phyloP scores from a whole-genome alignment of 371 early-diverging fungal genomes.

The Mucor circinelloides region DNA sequence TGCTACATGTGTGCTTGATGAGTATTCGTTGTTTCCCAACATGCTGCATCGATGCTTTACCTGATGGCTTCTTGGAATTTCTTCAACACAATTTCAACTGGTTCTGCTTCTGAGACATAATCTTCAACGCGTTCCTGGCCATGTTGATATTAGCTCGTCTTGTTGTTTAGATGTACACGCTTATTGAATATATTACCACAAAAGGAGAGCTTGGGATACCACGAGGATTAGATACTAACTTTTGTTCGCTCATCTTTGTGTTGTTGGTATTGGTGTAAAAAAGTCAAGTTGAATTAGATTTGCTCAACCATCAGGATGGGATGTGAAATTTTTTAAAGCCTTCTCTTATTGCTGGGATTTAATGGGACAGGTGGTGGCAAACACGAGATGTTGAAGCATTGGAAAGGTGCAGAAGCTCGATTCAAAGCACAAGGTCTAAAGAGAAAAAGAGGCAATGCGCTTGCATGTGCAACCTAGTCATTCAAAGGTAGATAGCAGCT shows the following conservation, averaged over 20 bases:
- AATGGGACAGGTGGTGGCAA: neutral
- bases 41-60: constrained; percentile 42
- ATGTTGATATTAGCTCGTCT: neutral
- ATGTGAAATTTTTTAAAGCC: constrained; percentile 2
- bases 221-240: constrained; percentile 81
- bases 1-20: constrained; percentile 55
- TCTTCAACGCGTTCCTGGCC: constrained; percentile 86
- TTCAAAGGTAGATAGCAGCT: too few relatives aligned
- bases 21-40: neutral
- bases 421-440: too few relatives aligned
- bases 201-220: constrained; percentile 97
- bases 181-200: constrained; percentile 62
- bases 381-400: neutral
- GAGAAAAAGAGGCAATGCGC: too few relatives aligned
- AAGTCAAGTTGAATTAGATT: neutral
- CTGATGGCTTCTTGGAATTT: constrained; percentile 93
- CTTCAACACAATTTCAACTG: constrained; percentile 81
- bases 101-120: constrained; percentile 72
- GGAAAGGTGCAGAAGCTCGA: neutral
- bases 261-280: neutral
- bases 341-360: constrained; percentile 1
- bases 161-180: neutral
- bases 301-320: neutral
- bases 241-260: constrained; percentile 29
- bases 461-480: too few relatives aligned